Conservation (phyloP, 164 flowering plant genomes). For the Sedum album region DNA sequence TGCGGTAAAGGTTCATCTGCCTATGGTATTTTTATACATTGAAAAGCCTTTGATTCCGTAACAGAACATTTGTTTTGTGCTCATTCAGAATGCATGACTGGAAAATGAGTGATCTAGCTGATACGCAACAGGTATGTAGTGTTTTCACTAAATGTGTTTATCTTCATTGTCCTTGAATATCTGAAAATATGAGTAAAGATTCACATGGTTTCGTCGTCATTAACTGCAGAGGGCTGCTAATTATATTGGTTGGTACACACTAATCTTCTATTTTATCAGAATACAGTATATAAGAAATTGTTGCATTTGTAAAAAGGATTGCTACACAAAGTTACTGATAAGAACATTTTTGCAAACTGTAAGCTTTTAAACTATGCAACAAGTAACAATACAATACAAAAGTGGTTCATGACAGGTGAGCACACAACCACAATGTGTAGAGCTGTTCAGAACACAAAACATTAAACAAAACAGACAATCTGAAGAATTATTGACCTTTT, state of each 20-base stretch:
- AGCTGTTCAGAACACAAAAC: conserved; percentile 3
- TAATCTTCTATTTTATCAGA: too few species aligned
- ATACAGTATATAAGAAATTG: too few species aligned
- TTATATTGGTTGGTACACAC: too few species aligned
- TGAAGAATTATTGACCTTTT: neutral
- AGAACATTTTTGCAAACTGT: too few species aligned
- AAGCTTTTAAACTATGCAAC: neutral
- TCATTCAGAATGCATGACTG: neutral
- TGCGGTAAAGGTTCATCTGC: neutral
- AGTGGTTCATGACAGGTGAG: conserved; percentile 5
- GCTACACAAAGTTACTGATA: too few species aligned
- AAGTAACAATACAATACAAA: neutral
- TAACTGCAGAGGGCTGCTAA: too few species aligned
- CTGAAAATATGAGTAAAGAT: neutral
- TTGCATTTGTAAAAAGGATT: too few species aligned
- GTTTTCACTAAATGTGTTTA: neutral
- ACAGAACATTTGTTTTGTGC: neutral
- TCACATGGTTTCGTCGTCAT: neutral
- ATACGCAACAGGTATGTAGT: neutral
- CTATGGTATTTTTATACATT: neutral
- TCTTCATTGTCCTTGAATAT: neutral
- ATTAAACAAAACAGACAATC: conserved; percentile 2
- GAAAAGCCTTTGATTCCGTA: neutral
- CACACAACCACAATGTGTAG: conserved; percentile 8
- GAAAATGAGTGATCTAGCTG: neutral